Evolutionary conservation across 1,139 yeast species (phyloP).

Genomic region (Diutina pseudorugosa): DNA sequence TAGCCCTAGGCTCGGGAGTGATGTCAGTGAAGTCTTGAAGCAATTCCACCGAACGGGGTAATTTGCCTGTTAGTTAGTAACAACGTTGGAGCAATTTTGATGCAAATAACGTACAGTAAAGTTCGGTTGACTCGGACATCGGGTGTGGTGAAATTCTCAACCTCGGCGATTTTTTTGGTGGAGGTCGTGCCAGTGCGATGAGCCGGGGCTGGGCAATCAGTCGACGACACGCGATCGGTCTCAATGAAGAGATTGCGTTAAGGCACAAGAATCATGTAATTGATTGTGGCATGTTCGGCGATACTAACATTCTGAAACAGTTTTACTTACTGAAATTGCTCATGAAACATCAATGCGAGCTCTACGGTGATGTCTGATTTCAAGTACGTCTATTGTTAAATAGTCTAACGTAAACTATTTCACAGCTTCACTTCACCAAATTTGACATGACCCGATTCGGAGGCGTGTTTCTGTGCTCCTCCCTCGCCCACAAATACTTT

Average conservation of each 20-base stretch:
- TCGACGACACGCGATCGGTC: not conserved
- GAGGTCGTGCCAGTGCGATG: not conserved
- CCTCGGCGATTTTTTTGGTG: not conserved
- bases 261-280: too few relatives aligned
- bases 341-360: too few relatives aligned
- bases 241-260: too few relatives aligned
- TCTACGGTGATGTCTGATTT: too few relatives aligned
- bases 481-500: slow-evolving; percentile 46
- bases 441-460: slow-evolving; percentile 45
- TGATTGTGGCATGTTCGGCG: too few relatives aligned
- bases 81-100: slow-evolving; percentile 2
- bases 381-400: too few relatives aligned
- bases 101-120: slow-evolving; percentile 24
- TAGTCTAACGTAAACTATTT: not conserved
- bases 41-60: slow-evolving; percentile 49
- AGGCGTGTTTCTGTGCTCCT: slow-evolving; percentile 59
- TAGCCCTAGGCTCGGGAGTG: slow-evolving; percentile 17
- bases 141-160: slow-evolving; percentile 2
- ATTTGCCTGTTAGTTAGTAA: slow-evolving; percentile 33
- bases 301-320: too few relatives aligned
- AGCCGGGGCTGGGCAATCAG: not conserved
- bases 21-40: slow-evolving; percentile 36
- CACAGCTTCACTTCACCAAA: slow-evolving; percentile 49
- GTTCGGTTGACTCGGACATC: slow-evolving; percentile 29
- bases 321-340: not conserved